These are phyloP conservation scores for Kwoniella shivajii DNA, from an alignment of 1,284 basidiomycete genomes.

Conservation along the genomic window DNA sequence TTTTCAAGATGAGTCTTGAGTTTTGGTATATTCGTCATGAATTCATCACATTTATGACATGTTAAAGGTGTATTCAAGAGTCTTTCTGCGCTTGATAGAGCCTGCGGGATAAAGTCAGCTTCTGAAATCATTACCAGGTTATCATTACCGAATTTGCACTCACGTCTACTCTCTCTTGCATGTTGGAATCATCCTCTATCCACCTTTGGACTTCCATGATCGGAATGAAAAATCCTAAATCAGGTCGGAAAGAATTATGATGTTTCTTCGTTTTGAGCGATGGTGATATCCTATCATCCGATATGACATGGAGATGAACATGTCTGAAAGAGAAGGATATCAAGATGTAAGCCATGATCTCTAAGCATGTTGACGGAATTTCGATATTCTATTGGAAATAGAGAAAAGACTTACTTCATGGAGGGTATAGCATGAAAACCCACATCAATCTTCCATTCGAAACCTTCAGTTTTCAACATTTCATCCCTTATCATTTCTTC, in stretches of 20 bases:
- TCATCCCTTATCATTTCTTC: constrained; percentile 71
- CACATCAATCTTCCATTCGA: constrained; percentile 74
- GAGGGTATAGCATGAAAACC: constrained; percentile 84
- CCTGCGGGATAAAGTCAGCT: constrained; percentile 33
- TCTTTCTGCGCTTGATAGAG: constrained; percentile 60
- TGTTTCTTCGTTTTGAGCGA: constrained; percentile 88
- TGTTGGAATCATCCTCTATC: constrained; percentile 62
- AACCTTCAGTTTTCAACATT: constrained; percentile 76
- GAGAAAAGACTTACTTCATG: constrained; percentile 56
- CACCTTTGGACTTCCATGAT: constrained; percentile 73
- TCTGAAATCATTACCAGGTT: background rate
- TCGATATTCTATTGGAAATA: no score
- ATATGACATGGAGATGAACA: constrained; percentile 83
- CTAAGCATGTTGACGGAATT: no score
- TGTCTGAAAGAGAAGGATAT: constrained; percentile 61
- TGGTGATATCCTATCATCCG: constrained; percentile 73
- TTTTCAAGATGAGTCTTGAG: constrained; percentile 62
- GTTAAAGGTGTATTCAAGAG: constrained; percentile 67
- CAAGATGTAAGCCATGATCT: background rate
- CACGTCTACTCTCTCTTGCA: constrained; percentile 26
- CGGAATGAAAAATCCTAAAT: constrained; percentile 80
- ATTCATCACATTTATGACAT: constrained; percentile 68
- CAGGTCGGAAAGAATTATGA: constrained; percentile 90
- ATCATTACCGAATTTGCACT: constrained; percentile 28
- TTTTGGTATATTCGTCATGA: constrained; percentile 70